phyloP scores from a whole-genome alignment of 2,329 filamentous ascomycete genomes.

The Aspergillus candidus region DNA sequence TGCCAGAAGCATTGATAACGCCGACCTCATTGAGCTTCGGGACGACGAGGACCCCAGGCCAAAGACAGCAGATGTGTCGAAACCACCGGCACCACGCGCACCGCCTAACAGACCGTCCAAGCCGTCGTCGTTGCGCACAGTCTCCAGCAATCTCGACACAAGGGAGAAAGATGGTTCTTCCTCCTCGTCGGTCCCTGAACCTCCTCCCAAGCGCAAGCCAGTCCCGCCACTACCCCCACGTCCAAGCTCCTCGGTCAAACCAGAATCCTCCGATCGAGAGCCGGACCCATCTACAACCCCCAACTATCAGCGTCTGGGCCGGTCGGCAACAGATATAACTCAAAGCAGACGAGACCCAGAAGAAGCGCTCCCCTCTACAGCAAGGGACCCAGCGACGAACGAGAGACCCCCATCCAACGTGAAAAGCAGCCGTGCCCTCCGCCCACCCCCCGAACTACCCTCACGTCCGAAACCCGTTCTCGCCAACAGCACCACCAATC shows the following conservation, averaged over 20 bases:
- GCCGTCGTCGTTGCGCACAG: slow-evolving; percentile 37
- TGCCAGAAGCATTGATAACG: slow-evolving; percentile 22
- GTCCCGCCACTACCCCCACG: slow-evolving; percentile 35
- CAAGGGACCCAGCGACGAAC: too few relatives aligned
- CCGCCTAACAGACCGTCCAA: slow-evolving; percentile 42
- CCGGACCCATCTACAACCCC: slow-evolving; percentile 10
- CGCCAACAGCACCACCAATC: neutral
- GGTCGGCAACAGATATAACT: too few relatives aligned
- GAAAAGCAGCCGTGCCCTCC: too few relatives aligned
- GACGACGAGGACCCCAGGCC: slow-evolving; percentile 24
- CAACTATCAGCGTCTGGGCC: slow-evolving; percentile 11
- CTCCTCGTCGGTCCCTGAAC: slow-evolving; percentile 9
- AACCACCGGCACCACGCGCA: slow-evolving; percentile 16
- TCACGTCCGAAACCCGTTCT: slow-evolving; percentile 16
- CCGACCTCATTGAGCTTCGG: slow-evolving; percentile 36
- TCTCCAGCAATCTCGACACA: slow-evolving; percentile 21
- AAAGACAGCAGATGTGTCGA: slow-evolving; percentile 9
- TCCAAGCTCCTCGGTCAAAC: slow-evolving; percentile 18
- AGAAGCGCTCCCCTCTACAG: too few relatives aligned
- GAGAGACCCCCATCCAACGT: too few relatives aligned
- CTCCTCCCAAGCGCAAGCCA: slow-evolving; percentile 28
- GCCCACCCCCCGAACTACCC: slow-evolving; percentile 4
- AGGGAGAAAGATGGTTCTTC: slow-evolving; percentile 4
- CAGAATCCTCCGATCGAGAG: slow-evolving; percentile 13
- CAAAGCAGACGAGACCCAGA: too few relatives aligned